These are phyloP conservation scores for Papiliotrema nemorosa DNA, from an alignment of 1,284 basidiomycete species.

Conservation along the genomic window DNA sequence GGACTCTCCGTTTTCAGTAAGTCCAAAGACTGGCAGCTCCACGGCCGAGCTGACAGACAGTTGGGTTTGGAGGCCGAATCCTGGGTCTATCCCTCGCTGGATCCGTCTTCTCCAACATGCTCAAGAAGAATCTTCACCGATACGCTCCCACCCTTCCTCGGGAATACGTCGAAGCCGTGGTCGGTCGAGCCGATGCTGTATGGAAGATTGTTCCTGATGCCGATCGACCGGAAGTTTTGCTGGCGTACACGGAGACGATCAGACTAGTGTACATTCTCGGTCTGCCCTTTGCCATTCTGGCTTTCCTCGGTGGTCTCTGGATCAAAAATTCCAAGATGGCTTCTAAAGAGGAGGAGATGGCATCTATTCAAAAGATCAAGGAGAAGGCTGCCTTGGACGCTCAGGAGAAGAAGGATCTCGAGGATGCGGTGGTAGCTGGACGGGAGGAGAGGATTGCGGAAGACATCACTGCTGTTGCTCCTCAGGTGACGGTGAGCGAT, in stretches of 20 bases:
- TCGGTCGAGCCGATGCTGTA: neutral
- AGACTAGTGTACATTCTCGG: constrained; percentile 41
- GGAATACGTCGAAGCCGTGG: constrained; percentile 24
- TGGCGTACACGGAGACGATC: constrained; percentile 41
- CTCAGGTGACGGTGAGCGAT: neutral
- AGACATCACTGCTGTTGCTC: neutral
- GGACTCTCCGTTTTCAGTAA: constrained; percentile 35
- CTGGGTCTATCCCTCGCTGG: constrained; percentile 45
- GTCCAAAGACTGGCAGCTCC: constrained; percentile 4
- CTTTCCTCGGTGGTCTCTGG: constrained; percentile 27
- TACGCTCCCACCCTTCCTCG: constrained; percentile 29
- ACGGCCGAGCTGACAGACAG: constrained; percentile 2
- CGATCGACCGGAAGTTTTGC: constrained; percentile 23
- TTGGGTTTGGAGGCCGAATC: constrained; percentile 45
- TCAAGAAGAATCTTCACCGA: constrained; percentile 32
- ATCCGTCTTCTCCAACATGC: constrained; percentile 46
- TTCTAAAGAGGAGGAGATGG: constrained; percentile 31
- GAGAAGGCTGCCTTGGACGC: constrained; percentile 12
- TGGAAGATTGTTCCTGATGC: neutral
- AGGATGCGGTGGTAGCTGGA: constrained; percentile 7
- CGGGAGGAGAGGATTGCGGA: constrained; percentile 11
- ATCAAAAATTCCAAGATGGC: constrained; percentile 42
- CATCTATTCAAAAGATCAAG: constrained; percentile 15
- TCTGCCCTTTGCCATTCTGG: constrained; percentile 35
- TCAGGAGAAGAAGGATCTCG: neutral